Conservation (phyloP, 257 asterid species). For the Forsythia suspensa region DNA sequence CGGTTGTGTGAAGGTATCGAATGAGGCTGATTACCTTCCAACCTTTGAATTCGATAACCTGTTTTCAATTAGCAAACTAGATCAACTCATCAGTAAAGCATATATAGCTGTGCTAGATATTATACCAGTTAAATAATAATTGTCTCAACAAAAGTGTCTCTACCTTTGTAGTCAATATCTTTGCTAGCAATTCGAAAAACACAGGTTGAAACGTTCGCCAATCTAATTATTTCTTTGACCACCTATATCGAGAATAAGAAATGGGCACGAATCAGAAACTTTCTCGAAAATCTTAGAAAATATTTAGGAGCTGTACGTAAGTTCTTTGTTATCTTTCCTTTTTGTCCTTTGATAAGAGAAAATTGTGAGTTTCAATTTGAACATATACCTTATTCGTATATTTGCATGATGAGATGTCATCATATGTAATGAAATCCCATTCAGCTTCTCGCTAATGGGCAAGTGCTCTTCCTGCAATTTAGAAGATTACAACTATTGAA, state of each 20-base stretch:
- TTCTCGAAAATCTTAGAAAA: not conserved
- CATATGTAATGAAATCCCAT: conserved; percentile 45
- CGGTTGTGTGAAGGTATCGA: conserved; percentile 56
- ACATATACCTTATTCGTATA: conserved; percentile 45
- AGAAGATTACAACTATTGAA: not conserved
- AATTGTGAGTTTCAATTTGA: not conserved
- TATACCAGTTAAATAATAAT: not conserved
- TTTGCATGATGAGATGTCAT: conserved; percentile 36
- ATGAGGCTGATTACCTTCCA: conserved; percentile 57
- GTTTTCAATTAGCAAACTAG: not conserved
- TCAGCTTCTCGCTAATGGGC: conserved; percentile 28
- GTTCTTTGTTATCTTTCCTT: not conserved
- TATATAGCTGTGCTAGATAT: not conserved
- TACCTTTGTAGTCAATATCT: conserved; percentile 56
- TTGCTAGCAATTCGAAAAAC: conserved; percentile 41
- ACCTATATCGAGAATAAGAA: conserved; percentile 32
- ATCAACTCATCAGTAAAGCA: not conserved
- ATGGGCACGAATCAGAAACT: not conserved
- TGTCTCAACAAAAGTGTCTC: not conserved
- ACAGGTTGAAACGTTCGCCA: conserved; percentile 50
- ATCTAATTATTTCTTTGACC: conserved; percentile 56
- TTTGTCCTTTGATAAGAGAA: not conserved
- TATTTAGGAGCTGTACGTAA: not conserved
- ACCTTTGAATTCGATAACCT: conserved; percentile 65
- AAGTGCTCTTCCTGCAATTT: conserved; percentile 51